A percentile compares a stretch with the other conserved stretches of the same genome.
Conservation (phyloP, 345 rosid genomes). For the Eucalyptus erythrocorys region DNA sequence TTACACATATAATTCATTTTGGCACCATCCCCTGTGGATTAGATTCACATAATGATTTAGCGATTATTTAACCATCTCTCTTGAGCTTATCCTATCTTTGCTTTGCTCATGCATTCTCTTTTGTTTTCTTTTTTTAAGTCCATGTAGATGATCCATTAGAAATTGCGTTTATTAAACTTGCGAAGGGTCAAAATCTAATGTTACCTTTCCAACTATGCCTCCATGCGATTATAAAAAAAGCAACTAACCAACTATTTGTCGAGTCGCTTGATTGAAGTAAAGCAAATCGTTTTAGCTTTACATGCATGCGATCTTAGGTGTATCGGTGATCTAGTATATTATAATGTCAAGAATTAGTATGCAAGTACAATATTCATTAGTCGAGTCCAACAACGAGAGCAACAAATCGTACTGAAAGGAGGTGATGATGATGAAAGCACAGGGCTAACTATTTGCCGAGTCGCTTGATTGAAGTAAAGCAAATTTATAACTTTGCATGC, state of each 20-base stretch:
- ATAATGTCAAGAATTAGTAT: not conserved
- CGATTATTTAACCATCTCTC: not conserved
- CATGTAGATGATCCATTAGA: not conserved
- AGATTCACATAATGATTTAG: not conserved
- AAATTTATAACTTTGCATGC: not conserved
- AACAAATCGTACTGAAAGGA: not conserved
- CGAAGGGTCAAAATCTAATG: not conserved
- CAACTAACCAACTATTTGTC: not conserved
- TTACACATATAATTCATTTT: slow-evolving; percentile 2
- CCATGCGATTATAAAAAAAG: not conserved
- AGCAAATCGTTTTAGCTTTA: not conserved
- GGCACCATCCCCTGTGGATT: not conserved
- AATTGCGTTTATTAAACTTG: not conserved
- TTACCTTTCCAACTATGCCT: not conserved
- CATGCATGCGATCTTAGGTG: not conserved
- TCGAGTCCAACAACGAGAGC: not conserved
- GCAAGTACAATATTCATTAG: not conserved
- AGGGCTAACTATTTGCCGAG: not conserved
- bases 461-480: not conserved
- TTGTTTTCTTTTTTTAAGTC: not conserved
- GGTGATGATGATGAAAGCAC: not conserved
- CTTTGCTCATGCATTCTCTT: not conserved
- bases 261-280: not conserved
- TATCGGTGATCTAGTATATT: not conserved
- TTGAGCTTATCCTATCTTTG: not conserved